Base-by-base conservation (phyloP, 2,329 filamentous ascomycete species). In the Alternaria brassicicola region DNA sequence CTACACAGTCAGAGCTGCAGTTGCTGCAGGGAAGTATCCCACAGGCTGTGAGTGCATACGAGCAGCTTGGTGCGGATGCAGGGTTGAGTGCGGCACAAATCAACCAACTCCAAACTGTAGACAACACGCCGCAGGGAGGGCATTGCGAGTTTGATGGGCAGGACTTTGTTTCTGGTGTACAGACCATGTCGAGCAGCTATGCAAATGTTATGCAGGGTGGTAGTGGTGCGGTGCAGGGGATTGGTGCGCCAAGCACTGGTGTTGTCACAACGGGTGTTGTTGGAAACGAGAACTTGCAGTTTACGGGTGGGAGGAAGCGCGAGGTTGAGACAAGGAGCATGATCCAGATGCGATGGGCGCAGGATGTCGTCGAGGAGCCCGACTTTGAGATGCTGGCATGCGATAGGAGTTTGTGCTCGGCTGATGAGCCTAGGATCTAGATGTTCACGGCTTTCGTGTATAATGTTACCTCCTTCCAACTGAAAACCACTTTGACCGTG, bases 81-180 rank as follows among this genome's bases (percentile, higher is more conserved):
- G 84, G 85, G 0, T 55, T 87, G 31, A 73, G 63, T 38, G 67
- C 77, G 0, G 71, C 67, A 28, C 76, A 84, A 64, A 77, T 86
- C 64, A 83, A 82, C 28, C 71, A 77, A 3, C 68, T 85, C 53
- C 84, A 86, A 76, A 87, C 85, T 1, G 83, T 85, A 1, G 82
- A 87, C 63, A 86, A 85, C 62, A 80, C 81, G 3, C 84, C 85
- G 2, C 73, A 78, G 21, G 84, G 84, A 35, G 85, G 84, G 0
- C 85, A 87, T 71, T 87, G 85, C 75, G 84, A 79, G 51, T 87
- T 87, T 57, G 85, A 87, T 67, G 82, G 76, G 12, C 62, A 81
- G 65, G 82, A 74, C 9, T 87, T 87, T 62, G 80, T 82, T 9
- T 80, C 77, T n/a, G 84, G 85, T 10, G 81, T 87, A 30, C 84